Evolutionary conservation across 192 early-diverging fungal genomes (phyloP).

Genomic region (Rhizoclosmatium sp.): DNA sequence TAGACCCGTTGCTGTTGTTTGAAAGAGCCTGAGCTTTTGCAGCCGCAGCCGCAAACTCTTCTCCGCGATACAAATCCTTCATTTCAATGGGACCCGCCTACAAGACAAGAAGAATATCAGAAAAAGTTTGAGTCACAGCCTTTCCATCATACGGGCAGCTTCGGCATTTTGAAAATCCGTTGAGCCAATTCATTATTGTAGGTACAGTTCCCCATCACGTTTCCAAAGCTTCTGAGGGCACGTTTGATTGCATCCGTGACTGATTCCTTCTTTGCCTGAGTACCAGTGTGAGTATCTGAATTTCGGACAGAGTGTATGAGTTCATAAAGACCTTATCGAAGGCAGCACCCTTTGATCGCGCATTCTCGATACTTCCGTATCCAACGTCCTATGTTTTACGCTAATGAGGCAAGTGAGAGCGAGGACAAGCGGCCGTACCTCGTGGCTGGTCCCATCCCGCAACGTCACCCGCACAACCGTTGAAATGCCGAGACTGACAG

Average conservation of each 20-base stretch:
- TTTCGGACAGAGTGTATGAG: neutral
- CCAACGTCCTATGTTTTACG: constrained; percentile 76
- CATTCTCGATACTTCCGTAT: constrained; percentile 82
- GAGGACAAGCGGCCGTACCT: constrained; percentile 52
- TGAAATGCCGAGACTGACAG: constrained; percentile 72
- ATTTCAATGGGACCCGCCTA: neutral
- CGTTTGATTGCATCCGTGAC: constrained; percentile 89
- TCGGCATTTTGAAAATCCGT: constrained; percentile 40
- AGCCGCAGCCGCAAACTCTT: neutral
- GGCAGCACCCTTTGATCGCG: constrained; percentile 75
- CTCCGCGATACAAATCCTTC: constrained; percentile 2
- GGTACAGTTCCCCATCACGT: constrained; percentile 82
- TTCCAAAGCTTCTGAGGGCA: constrained; percentile 87
- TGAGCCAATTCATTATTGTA: constrained; percentile 76
- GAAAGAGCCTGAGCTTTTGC: neutral
- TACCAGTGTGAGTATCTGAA: neutral
- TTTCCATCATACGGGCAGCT: constrained; percentile 15
- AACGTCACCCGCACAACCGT: constrained; percentile 83
- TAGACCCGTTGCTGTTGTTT: neutral
- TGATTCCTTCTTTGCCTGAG: constrained; percentile 86
- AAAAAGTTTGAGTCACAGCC: too few relatives aligned
- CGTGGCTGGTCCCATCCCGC: constrained; percentile 86
- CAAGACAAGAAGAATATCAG: neutral
- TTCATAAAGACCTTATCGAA: constrained; percentile 74
- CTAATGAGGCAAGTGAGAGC: neutral